Evolutionary conservation across 768 basidiomycete species (phyloP).

Genomic region (Mycena crocata): DNA sequence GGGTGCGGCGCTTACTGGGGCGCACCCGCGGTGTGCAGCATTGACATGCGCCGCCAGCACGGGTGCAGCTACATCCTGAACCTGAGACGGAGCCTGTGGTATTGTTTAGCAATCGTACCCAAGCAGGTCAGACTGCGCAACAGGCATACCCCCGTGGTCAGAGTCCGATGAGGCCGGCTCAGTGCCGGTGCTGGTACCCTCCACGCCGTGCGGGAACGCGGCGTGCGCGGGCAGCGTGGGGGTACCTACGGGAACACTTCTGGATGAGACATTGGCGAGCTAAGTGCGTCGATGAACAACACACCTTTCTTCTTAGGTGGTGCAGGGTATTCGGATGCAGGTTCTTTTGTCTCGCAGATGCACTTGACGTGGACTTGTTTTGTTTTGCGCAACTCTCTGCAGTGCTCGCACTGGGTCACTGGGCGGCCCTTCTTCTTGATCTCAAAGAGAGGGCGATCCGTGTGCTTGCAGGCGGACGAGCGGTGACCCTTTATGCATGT

Average conservation of each 20-base stretch:
- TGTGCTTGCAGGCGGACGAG: slow-evolving; percentile 89
- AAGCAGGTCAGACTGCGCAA: slow-evolving; percentile 52
- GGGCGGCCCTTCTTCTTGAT: slow-evolving; percentile 95
- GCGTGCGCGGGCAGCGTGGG: slow-evolving; percentile 74
- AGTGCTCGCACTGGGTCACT: slow-evolving; percentile 90
- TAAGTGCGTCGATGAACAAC: slow-evolving; percentile 36
- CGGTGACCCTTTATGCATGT: slow-evolving; percentile 96
- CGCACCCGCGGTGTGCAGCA: slow-evolving; percentile 68
- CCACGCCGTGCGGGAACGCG: slow-evolving; percentile 84
- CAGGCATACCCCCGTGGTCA: slow-evolving; percentile 74
- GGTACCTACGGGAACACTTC: slow-evolving; percentile 62
- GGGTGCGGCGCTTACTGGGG: slow-evolving; percentile 33
- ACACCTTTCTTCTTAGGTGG: slow-evolving; percentile 72
- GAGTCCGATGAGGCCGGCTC: slow-evolving; percentile 62
- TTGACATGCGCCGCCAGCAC: slow-evolving; percentile 61
- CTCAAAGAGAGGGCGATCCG: slow-evolving; percentile 88
- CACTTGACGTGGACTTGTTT: slow-evolving; percentile 91
- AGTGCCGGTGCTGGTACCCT: slow-evolving; percentile 74
- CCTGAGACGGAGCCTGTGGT: slow-evolving; percentile 50
- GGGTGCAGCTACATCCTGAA: slow-evolving; percentile 60
- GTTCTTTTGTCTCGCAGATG: slow-evolving; percentile 81
- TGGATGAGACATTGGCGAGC: slow-evolving; percentile 54
- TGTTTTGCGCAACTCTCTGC: slow-evolving; percentile 86
- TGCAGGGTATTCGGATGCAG: slow-evolving; percentile 57
- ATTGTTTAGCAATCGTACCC: slow-evolving; percentile 57